These are phyloP conservation scores for Xylariaceae sp. DNA, from an alignment of 2,329 filamentous ascomycete genomes.

Conservation along the genomic window DNA sequence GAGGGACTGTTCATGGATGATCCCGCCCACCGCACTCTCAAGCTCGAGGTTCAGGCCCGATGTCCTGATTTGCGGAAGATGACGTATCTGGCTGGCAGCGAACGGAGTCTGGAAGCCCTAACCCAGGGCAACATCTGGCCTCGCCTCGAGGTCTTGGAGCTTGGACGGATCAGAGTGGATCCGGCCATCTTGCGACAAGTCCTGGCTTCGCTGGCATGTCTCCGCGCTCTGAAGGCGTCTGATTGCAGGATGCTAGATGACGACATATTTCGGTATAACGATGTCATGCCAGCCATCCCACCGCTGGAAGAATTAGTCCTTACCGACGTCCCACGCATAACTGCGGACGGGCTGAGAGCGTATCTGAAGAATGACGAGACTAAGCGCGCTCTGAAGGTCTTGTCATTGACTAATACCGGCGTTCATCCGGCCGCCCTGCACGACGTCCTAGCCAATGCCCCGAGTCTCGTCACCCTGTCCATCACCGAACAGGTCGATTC, in stretches of 20 bases:
- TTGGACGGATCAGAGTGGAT: conserved; percentile 64
- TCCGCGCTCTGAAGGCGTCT: conserved; percentile 71
- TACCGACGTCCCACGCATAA: conserved; percentile 65
- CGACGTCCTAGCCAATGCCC: conserved; percentile 52
- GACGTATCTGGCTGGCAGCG: conserved; percentile 73
- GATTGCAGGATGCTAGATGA: conserved; percentile 68
- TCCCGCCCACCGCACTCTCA: conserved; percentile 64
- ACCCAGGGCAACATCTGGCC: conserved; percentile 61
- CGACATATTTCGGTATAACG: conserved; percentile 63
- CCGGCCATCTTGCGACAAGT: conserved; percentile 65
- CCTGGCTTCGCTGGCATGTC: conserved; percentile 57
- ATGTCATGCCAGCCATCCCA: conserved; percentile 66
- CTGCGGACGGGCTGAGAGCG: conserved; percentile 60
- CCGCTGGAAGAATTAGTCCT: conserved; percentile 68
- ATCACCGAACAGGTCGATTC: conserved; percentile 47
- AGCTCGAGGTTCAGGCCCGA: conserved; percentile 76
- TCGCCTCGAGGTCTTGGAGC: conserved; percentile 66
- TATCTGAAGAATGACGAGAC: conserved; percentile 61
- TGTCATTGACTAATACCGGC: conserved; percentile 68
- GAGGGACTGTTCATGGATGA: conserved; percentile 84
- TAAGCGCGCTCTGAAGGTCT: conserved; percentile 55
- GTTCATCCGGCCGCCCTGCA: conserved; percentile 59
- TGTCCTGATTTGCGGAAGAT: conserved; percentile 85
- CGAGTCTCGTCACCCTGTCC: conserved; percentile 51
- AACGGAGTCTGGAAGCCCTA: conserved; percentile 69